Percentiles rank a stretch among this genome's conserved stretches.
Conservation (phyloP, 805 yeast genomes). For the Myxozyma vanderwaltii region DNA sequence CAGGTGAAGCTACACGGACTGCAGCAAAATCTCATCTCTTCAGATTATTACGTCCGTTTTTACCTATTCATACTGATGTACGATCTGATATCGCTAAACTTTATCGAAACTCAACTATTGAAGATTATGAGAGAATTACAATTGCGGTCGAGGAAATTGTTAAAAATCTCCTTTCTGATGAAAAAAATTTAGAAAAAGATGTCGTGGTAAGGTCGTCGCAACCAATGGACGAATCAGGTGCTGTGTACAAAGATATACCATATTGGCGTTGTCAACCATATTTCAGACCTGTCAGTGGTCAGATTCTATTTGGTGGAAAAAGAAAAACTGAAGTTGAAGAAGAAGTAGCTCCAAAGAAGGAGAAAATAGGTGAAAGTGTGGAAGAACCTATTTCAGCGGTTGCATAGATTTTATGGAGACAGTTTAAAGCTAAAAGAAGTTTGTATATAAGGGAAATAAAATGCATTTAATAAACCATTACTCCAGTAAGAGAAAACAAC, state of each 20-base stretch:
- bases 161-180: constrained; percentile 40
- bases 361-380: not conserved
- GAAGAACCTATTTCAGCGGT: not conserved
- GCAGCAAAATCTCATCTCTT: constrained; percentile 94
- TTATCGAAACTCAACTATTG: constrained; percentile 46
- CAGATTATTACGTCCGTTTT: constrained; percentile 78
- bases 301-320: constrained; percentile 28
- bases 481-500: too few relatives aligned
- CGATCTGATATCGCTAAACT: constrained; percentile 67
- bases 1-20: constrained; percentile 71
- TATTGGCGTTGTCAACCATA: constrained; percentile 97
- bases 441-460: not conserved
- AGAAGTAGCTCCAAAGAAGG: not conserved
- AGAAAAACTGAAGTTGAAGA: constrained; percentile 38
- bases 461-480: not conserved
- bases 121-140: constrained; percentile 60
- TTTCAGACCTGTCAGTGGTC: constrained; percentile 84
- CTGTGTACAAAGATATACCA: constrained; percentile 76
- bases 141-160: constrained; percentile 68
- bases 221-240: constrained; percentile 70
- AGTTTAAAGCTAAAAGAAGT: not conserved
- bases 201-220: constrained; percentile 51
- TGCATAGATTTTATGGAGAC: too few relatives aligned
- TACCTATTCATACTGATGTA: constrained; percentile 74
- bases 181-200: constrained; percentile 66